phyloP scores from a whole-genome alignment of 139 green algal species.

The Diplosphaera chodatii region DNA sequence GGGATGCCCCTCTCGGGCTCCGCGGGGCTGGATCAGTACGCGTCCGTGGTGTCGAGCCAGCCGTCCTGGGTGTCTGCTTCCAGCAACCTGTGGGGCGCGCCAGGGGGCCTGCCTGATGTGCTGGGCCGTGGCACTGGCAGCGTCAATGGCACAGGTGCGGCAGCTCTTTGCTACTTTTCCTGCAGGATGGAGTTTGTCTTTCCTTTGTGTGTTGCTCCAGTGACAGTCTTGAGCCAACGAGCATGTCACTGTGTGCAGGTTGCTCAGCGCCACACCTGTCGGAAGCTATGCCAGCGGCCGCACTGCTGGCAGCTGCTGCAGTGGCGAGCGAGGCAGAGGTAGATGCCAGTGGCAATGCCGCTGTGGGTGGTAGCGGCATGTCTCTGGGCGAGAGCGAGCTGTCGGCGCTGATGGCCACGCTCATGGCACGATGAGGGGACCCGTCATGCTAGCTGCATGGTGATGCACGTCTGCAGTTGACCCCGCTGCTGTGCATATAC shows the following conservation, averaged over 20 bases:
- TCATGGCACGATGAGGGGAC: slow-evolving; percentile 17
- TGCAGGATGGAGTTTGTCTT: too few species aligned
- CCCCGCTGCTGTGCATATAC: too few species aligned
- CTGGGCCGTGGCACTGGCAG: background rate
- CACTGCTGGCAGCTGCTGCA: slow-evolving; percentile 6
- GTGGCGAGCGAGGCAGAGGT: background rate
- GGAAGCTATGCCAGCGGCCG: background rate
- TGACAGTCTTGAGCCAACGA: too few species aligned
- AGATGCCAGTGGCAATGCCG: slow-evolving; percentile 2
- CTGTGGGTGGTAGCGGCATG: background rate
- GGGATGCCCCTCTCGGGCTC: background rate
- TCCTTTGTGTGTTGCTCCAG: too few species aligned
- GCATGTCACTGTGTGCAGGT: too few species aligned
- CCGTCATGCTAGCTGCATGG: too few species aligned
- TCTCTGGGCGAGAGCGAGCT: slow-evolving; percentile 3
- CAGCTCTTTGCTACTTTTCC: too few species aligned
- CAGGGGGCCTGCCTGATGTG: background rate
- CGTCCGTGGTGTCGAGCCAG: background rate
- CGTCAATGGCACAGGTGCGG: background rate
- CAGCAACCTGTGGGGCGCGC: background rate
- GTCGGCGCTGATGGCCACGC: slow-evolving; percentile 10
- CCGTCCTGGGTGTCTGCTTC: background rate
- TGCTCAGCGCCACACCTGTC: background rate
- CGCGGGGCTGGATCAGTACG: background rate
- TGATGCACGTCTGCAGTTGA: too few species aligned